Conservation (phyloP, 805 yeast genomes). For the Yueomyces sp. region DNA sequence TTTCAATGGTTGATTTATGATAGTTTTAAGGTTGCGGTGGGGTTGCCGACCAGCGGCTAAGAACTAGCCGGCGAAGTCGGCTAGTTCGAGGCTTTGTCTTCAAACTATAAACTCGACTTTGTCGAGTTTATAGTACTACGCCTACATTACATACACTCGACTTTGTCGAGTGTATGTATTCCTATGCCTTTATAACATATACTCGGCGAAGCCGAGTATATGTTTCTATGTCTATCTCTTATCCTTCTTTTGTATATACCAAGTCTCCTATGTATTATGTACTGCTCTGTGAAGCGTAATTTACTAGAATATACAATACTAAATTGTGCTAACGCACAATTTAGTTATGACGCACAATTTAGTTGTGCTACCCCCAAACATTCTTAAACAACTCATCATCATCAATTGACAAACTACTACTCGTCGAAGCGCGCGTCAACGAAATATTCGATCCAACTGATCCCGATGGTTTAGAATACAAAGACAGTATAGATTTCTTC, state of each 20-base stretch:
- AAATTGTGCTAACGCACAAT: too few relatives aligned
- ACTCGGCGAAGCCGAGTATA: too few relatives aligned
- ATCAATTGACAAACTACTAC: slow-evolving; percentile 25
- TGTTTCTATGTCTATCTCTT: too few relatives aligned
- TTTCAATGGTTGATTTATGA: slow-evolving; percentile 96
- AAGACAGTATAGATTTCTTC: slow-evolving; percentile 80
- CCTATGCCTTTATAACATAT: too few relatives aligned
- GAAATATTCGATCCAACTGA: neutral
- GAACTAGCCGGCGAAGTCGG: slow-evolving; percentile 3
- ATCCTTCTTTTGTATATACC: too few relatives aligned
- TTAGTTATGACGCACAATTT: too few relatives aligned
- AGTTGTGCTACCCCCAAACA: slow-evolving; percentile 40
- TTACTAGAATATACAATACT: too few relatives aligned
- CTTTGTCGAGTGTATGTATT: too few relatives aligned
- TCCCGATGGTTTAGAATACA: slow-evolving; percentile 50
- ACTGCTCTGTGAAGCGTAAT: too few relatives aligned
- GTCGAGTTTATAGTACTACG: too few relatives aligned
- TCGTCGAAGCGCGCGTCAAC: slow-evolving; percentile 1
- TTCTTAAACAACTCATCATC: slow-evolving; percentile 54
- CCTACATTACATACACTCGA: neutral
- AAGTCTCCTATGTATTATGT: too few relatives aligned
- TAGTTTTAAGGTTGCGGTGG: slow-evolving; percentile 87
- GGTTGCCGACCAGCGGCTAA: slow-evolving; percentile 87
- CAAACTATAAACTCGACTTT: too few relatives aligned
- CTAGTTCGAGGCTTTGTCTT: slow-evolving; percentile 30